Evolutionary conservation across 2,329 filamentous ascomycete genomes (phyloP).

Genomic region (Botrytis byssoidea): DNA sequence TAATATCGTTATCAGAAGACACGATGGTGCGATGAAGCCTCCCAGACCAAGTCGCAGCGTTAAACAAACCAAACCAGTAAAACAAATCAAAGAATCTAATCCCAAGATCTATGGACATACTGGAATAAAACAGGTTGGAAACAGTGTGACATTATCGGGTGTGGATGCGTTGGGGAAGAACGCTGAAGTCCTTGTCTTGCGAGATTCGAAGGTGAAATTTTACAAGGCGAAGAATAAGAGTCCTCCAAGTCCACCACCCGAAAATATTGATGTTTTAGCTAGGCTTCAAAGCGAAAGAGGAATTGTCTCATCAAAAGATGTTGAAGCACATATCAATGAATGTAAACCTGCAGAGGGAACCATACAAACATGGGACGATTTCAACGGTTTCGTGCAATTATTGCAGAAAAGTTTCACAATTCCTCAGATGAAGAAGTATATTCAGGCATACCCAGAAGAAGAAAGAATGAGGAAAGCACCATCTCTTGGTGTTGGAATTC

Average conservation of each 20-base stretch:
- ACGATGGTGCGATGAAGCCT: not conserved
- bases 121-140: constrained; percentile 29
- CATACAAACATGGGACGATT: constrained; percentile 31
- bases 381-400: constrained; percentile 33
- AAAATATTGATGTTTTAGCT: constrained; percentile 37
- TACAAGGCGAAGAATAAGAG: constrained; percentile 18
- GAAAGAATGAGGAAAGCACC: not conserved
- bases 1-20: not conserved
- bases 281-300: constrained; percentile 36
- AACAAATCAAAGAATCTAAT: not conserved
- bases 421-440: constrained; percentile 36
- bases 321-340: constrained; percentile 36
- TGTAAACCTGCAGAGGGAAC: constrained; percentile 30
- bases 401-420: constrained; percentile 36
- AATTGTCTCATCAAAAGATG: constrained; percentile 32
- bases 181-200: constrained; percentile 37
- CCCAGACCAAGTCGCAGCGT: not conserved
- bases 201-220: constrained; percentile 31
- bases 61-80: not conserved
- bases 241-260: constrained; percentile 16
- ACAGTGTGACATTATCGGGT: constrained; percentile 27
- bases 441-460: constrained; percentile 15
- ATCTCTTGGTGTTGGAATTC: not conserved
- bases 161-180: constrained; percentile 26
- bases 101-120: constrained; percentile 28